Percentiles rank a stretch among this genome's conserved stretches.
These are phyloP conservation scores for Rhododendron griersonianum DNA, from an alignment of 148 eudicot species.

Conservation along the genomic window DNA sequence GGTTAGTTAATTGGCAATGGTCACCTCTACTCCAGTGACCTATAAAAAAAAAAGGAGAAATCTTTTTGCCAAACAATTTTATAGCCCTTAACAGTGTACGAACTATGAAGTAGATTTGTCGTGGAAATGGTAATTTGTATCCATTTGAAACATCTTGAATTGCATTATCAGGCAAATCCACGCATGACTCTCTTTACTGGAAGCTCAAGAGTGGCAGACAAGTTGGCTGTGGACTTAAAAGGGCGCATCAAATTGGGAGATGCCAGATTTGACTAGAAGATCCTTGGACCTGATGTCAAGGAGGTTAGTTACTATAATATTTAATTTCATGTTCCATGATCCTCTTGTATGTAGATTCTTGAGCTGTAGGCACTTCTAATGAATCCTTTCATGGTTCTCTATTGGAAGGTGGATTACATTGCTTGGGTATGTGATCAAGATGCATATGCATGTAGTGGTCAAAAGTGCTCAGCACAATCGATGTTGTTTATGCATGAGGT, in stretches of 20 bases:
- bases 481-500: constrained; percentile 97
- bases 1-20: neutral
- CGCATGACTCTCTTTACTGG: constrained; percentile 97
- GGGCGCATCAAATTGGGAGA: constrained; percentile 87
- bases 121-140: neutral
- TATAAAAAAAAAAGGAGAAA: neutral
- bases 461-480: constrained; percentile 97
- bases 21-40: neutral
- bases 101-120: neutral
- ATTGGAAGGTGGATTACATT: constrained; percentile 75
- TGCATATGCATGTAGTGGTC: constrained; percentile 99
- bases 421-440: constrained; percentile 99
- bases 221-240: constrained; percentile 75
- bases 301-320: constrained; percentile 51
- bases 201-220: constrained; percentile 94
- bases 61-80: neutral
- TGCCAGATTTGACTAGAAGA: constrained; percentile 99
- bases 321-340: neutral
- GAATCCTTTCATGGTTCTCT: neutral
- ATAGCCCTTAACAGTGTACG: neutral
- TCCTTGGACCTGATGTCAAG: constrained; percentile 97
- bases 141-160: neutral
- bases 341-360: neutral
- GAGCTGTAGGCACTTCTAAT: neutral
- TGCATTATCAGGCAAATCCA: constrained; percentile 67